A percentile compares a stretch with the other conserved stretches of the same genome.
Conservation (phyloP, 148 eudicot species). For the Heliamphora exappendiculata region DNA sequence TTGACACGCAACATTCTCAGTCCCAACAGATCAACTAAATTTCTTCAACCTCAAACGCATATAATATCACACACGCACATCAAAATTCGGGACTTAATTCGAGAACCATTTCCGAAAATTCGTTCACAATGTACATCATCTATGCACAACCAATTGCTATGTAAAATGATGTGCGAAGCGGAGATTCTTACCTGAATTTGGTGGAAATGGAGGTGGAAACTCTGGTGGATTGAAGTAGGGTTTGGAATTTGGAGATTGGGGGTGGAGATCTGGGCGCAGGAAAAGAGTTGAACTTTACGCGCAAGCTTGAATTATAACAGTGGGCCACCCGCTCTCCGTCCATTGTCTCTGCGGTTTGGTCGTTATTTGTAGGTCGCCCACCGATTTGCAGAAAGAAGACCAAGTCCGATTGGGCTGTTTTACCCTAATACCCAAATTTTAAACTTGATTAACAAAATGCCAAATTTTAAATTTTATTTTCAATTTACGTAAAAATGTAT, state of each 20-base stretch:
- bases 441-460: too few species aligned
- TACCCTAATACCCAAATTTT: too few species aligned
- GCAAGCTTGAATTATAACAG: background rate
- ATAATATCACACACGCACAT: background rate
- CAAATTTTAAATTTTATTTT: too few species aligned
- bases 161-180: background rate
- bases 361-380: background rate
- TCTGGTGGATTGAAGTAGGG: conserved; percentile 4
- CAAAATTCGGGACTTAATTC: background rate
- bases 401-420: too few species aligned
- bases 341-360: background rate
- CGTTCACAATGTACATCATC: background rate
- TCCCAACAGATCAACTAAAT: background rate
- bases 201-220: background rate
- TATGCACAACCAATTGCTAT: background rate
- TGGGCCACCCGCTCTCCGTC: background rate
- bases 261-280: conserved; percentile 6
- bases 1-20: background rate
- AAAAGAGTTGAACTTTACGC: background rate
- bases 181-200: conserved; percentile 5
- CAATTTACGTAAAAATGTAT: too few species aligned
- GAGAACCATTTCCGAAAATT: background rate
- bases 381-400: too few species aligned
- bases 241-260: background rate
- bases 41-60: background rate